These are phyloP conservation scores for Colletotrichum tamarilloi DNA, from an alignment of 2,329 filamentous ascomycete genomes.

Conservation along the genomic window DNA sequence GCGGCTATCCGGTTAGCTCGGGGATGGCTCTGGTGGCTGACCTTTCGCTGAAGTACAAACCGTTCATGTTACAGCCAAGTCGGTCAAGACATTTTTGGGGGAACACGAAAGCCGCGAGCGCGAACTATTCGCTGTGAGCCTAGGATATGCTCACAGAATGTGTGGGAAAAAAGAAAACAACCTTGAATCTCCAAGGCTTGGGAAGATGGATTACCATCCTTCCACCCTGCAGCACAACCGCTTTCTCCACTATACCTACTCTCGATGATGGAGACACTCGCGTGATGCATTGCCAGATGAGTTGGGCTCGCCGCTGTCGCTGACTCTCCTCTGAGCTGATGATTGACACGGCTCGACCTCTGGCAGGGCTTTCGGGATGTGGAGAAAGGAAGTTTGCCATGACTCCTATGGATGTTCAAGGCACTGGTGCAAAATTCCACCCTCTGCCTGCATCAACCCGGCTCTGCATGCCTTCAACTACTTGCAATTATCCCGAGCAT, in stretches of 20 bases:
- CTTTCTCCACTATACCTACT: background rate
- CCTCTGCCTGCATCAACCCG: background rate
- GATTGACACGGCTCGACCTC: background rate
- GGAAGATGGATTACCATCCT: background rate
- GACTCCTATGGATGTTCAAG: background rate
- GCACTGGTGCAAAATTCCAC: background rate
- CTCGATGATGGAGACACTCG: slow-evolving; percentile 6
- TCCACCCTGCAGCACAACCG: background rate
- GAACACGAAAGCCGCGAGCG: background rate
- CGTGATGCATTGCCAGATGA: slow-evolving; percentile 21
- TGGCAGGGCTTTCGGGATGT: slow-evolving; percentile 18
- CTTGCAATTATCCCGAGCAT: background rate
- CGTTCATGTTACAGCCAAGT: slow-evolving; percentile 27
- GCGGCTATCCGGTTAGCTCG: slow-evolving; percentile 33
- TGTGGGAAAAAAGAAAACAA: background rate
- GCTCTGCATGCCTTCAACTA: background rate
- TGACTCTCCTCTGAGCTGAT: background rate
- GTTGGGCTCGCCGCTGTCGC: background rate
- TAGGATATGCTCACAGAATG: background rate
- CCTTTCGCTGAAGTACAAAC: background rate
- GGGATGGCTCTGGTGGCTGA: background rate
- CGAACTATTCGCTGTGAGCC: background rate
- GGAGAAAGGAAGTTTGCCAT: slow-evolving; percentile 3
- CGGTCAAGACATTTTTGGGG: background rate
- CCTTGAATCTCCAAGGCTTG: background rate